Base-by-base conservation (phyloP, 768 basidiomycete species). In the Sporobolomyces pararoseus region DNA sequence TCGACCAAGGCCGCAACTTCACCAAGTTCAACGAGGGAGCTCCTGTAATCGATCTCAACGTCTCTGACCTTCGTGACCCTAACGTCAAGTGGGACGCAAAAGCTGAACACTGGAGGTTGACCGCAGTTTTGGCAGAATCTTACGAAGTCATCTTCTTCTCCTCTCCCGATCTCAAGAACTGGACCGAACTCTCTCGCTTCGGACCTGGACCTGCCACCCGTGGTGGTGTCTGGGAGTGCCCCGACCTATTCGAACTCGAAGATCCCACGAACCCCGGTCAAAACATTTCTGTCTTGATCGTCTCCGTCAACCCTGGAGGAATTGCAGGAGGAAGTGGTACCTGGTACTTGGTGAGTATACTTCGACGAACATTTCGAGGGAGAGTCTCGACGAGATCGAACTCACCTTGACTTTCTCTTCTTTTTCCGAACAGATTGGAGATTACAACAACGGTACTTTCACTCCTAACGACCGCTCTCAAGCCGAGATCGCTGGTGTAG, bases 11-110 rank as follows among this genome's bases (percentile, higher is more conserved):
- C 0, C 72, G 72, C 47, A 70, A 74, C 7, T 79, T 78, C 73
- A 69, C 61, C 4, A 44, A 46, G 5, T 79, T 77, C 64, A 9
- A 61, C 29, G 62, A 63, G 27, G 68, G 70, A 10, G 76, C 76
- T 60, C 78, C 78, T 2, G 76, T 79, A 27, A 49, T 79, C 58
- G 65, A 75, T 54, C 61, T 77, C 62, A 58, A 55, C 23, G 63
- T 60, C 1, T 73, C 59, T 10, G 76, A 79, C 37, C 77, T 79
- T 68, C 64, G 78, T 34, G 78, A 79, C 65, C 78, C 78, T 1
- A 78, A 79, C 57, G 76, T 78, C 27, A 68, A 76, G 44, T 73
- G 75, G 71, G 71, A 69, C 55, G 72, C 27, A 54, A 69, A 65
- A 14, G 57, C 46, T 3, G 70, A 72, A 55, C 66, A 76, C 27